Base-by-base conservation (phyloP, 148 eudicot species). In the Vaccinium vitisidaea region DNA sequence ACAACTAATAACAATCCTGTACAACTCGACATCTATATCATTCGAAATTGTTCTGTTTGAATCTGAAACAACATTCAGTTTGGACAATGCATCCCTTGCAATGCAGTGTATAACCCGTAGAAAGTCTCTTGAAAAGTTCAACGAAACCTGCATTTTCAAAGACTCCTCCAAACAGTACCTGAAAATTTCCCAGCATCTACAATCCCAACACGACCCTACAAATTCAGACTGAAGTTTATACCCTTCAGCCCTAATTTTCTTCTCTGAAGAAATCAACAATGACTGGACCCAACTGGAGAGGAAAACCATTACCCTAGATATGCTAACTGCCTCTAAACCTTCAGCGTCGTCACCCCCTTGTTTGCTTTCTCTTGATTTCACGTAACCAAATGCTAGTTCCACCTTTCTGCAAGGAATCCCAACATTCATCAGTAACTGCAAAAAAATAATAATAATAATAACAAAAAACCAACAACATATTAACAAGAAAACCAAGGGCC, bases 131-230 rank as follows among this genome's bases (percentile, higher is more conserved):
- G 92, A 88, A 82, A 91, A 88, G 85, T 86, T 89, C 88, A 97
- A 88, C 4, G 92, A 77, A 69, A 90, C 83, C 50, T 82, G 69
- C 76, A 82, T 80, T 63, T 88, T 90, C 63, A 84, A 71, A 69
- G 95, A 92, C 90, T 90, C 95, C 80, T 97, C 90, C 90, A 97
- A 87, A 89, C 98, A 95, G 88, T 89, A 90, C 67, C 86, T 94
- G 50, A 97, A 90, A 76, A 95, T 90, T 70, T 92, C 87, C 99
- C 99, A 97, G 86, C 98, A 91, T 91, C 93, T 95, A 83, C 78
- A 77, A 84, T 97, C 98, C 87, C 91, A 90, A 88, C 90, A 89
- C 13, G 91, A 91, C 59, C 85, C 90, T 70, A 87, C 74, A 81
- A 79, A 87, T 85, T 85, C 89, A 21, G 86, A 86, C 83, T 87